Evolutionary conservation across 108 stramenopile species (phyloP).

Genomic region (Cyclotella cryptica): DNA sequence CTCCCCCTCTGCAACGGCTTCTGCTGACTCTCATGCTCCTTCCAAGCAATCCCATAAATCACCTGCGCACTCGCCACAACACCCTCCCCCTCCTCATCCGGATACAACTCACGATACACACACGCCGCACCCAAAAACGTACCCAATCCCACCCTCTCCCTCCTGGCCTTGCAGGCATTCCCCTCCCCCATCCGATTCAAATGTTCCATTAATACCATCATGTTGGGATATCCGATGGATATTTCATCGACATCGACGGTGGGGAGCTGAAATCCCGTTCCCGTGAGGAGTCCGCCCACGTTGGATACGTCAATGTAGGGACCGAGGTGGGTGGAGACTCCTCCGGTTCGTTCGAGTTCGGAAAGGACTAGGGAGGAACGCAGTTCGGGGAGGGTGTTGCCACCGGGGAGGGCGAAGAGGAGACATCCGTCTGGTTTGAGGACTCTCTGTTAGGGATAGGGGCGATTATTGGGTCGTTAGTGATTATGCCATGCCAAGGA

Average conservation of each 20-base stretch:
- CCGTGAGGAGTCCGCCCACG: constrained; percentile 85
- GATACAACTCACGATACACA: constrained; percentile 90
- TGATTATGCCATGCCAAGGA: background rate
- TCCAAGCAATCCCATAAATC: constrained; percentile 98
- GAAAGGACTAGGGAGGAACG: constrained; percentile 86
- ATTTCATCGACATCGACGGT: constrained; percentile 98
- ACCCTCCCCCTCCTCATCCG: constrained; percentile 44
- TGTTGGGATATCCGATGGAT: constrained; percentile 84
- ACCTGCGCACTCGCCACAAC: constrained; percentile 83
- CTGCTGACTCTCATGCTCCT: constrained; percentile 93
- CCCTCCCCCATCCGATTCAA: constrained; percentile 96
- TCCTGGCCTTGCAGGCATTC: constrained; percentile 76
- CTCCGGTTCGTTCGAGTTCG: constrained; percentile 92
- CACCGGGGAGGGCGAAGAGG: constrained; percentile 95
- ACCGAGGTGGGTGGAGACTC: constrained; percentile 91
- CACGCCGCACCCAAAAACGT: constrained; percentile 92
- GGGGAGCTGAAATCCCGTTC: constrained; percentile 91
- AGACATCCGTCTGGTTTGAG: constrained; percentile 98
- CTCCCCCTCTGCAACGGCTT: constrained; percentile 83
- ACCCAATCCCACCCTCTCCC: constrained; percentile 67
- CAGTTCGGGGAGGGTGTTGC: constrained; percentile 93
- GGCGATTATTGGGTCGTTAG: background rate
- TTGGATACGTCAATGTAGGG: constrained; percentile 94
- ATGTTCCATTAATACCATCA: constrained; percentile 93
- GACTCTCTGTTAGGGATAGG: constrained; percentile 49